Evolutionary conservation across 2,329 filamentous ascomycete genomes (phyloP), one percentile per base, ranked within the genome.

Genomic region (Teratosphaeriaceae sp.): DNA sequence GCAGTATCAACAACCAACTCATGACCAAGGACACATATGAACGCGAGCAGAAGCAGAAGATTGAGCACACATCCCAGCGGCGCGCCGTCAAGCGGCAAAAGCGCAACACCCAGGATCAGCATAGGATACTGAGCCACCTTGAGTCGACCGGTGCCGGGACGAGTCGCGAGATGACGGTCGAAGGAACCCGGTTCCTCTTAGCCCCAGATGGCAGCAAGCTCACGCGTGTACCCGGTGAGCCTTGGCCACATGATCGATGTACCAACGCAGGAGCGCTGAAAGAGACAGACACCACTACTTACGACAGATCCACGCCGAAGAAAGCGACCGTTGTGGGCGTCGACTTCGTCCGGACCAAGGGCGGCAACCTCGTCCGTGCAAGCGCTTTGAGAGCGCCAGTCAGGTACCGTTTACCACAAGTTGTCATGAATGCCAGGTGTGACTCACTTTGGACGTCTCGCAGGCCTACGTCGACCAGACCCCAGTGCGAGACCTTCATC

Each of bases 311-410:
- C 9, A 94, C 88, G 2, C 88, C 88, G 0, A 92, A 88, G 65
- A 77, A 74, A 50, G 75, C 82, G 30, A 68, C 72, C 5, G 71
- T 94, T 47, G 85, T 84, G 40, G 86, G 87, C 31, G 85, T 94
- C 56, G 80, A 78, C 51, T 95, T 94, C 61, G 76, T 87, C 56
- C 79, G 88, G 52, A 94, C 86, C 65, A 94, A 90, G 63, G 84
- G 83, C 54, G 88, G 88, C 48, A 95, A 94, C 55, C 76, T 95
- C 20, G 84, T 89, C 58, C 83, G 87, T 43, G 50, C 51, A 38
- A 51, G 44, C 24, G 35, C 43, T 13, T 31, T 44, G 12, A 47
- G 45, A 11, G 36, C 21, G 21, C 37, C 40, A 4, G 35, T 46
- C 26, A 56, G 52, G 56, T 59, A 57, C 35, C 15, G 21, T n/a